Percentiles rank a stretch among this genome's conserved stretches.
These are phyloP conservation scores for Fragilaria crotonensis DNA, from an alignment of 108 stramenopile genomes.

Conservation along the genomic window DNA sequence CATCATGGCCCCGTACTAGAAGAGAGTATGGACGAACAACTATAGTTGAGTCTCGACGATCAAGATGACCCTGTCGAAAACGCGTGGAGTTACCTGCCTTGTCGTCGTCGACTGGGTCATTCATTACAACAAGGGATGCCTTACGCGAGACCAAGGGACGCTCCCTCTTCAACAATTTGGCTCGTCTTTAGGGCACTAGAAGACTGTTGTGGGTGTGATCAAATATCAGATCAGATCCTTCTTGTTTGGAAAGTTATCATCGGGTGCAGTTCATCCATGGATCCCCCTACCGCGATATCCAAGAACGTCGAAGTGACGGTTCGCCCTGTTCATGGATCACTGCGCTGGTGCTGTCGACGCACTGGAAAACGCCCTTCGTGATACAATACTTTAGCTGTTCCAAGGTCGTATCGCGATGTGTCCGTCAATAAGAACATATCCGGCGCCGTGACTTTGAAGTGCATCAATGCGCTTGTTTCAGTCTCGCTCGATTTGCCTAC, in stretches of 20 bases:
- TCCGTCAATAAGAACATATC: conserved; percentile 82
- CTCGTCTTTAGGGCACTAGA: conserved; percentile 83
- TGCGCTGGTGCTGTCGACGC: conserved; percentile 93
- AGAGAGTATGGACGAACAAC: conserved; percentile 88
- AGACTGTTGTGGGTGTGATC: conserved; percentile 39
- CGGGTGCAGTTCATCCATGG: conserved; percentile 33
- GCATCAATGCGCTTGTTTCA: conserved; percentile 78
- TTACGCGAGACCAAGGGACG: conserved; percentile 90
- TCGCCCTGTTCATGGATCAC: conserved; percentile 92
- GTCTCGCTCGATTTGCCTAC: conserved; percentile 76
- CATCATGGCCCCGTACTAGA: conserved; percentile 93
- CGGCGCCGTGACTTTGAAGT: conserved; percentile 85
- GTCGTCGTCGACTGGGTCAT: conserved; percentile 83
- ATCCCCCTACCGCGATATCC: no score
- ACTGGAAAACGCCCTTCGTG: conserved; percentile 88
- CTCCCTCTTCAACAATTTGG: conserved; percentile 93
- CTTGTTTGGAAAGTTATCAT: conserved; percentile 25
- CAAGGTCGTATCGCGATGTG: conserved; percentile 77
- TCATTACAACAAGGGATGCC: conserved; percentile 94
- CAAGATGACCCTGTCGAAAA: conserved; percentile 85
- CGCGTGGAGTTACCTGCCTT: conserved; percentile 90
- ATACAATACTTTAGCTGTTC: conserved; percentile 83
- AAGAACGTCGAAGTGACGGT: conserved; percentile 83
- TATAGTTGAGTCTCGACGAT: conserved; percentile 57
- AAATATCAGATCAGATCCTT: conserved; percentile 18